Evolutionary conservation across 495 filamentous ascomycete species (phyloP).

Genomic region (Xylaria acuta): DNA sequence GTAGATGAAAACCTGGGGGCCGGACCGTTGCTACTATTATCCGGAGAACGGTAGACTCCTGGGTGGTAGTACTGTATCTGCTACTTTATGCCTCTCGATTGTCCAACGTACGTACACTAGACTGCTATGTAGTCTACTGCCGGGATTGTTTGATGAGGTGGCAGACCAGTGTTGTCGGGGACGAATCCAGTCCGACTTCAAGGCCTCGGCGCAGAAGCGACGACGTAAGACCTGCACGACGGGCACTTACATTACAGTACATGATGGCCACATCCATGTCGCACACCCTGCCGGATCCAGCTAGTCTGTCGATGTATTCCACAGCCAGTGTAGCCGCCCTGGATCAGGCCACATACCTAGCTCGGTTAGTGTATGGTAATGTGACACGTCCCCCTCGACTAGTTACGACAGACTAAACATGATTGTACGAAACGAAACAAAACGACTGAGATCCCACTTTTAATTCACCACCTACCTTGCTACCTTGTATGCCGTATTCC

Average conservation of each 20-base stretch:
- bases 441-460: not conserved
- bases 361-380: not conserved
- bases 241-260: not conserved
- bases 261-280: not conserved
- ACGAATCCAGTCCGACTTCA: not conserved
- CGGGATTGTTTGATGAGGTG: slow-evolving; percentile 12
- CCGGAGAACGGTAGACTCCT: not conserved
- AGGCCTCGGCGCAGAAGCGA: not conserved
- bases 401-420: not conserved
- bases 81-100: not conserved
- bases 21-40: not conserved
- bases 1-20: not conserved
- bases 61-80: not conserved
- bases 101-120: not conserved
- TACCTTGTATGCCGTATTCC: not conserved
- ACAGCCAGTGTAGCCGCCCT: not conserved
- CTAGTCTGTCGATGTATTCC: not conserved
- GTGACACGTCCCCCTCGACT: not conserved
- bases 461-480: not conserved
- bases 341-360: not conserved
- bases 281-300: not conserved
- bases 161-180: slow-evolving; percentile 4
- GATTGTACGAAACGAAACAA: not conserved
- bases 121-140: not conserved
- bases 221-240: slow-evolving; percentile 4